phyloP scores from a whole-genome alignment of 148 eudicot species.

The Vaccinium corymbosum region DNA sequence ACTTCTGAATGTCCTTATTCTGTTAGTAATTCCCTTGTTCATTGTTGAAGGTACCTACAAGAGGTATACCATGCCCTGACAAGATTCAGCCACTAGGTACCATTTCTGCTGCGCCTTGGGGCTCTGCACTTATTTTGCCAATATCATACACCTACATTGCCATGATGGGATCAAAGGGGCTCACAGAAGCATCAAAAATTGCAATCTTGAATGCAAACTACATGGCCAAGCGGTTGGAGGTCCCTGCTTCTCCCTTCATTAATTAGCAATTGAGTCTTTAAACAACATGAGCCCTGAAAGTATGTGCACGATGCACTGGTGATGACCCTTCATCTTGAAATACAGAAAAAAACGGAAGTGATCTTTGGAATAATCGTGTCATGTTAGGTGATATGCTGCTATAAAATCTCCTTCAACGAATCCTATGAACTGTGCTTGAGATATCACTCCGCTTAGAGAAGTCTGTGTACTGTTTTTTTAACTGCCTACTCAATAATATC shows the following conservation, averaged over 20 bases:
- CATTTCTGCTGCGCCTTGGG: constrained; percentile 98
- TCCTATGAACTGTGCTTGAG: constrained; percentile 3
- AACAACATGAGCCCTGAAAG: not conserved
- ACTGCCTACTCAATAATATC: not conserved
- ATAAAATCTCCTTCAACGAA: not conserved
- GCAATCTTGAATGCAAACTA: constrained; percentile 95
- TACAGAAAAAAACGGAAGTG: not conserved
- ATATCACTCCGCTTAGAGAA: not conserved
- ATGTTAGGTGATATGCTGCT: constrained; percentile 8
- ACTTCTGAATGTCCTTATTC: not conserved
- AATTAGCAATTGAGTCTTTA: constrained; percentile 1
- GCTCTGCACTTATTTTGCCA: constrained; percentile 92
- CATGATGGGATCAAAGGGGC: constrained; percentile 98
- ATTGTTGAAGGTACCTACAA: constrained; percentile 63
- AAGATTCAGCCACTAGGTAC: constrained; percentile 70
- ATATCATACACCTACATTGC: constrained; percentile 95
- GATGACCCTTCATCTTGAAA: not conserved
- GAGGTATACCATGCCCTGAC: constrained; percentile 90
- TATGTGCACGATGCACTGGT: not conserved
- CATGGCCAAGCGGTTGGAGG: constrained; percentile 99
- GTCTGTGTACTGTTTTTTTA: not conserved
- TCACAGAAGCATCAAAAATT: constrained; percentile 94
- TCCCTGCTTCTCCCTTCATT: constrained; percentile 25
- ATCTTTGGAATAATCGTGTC: not conserved
- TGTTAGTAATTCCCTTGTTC: constrained; percentile 15